These are phyloP conservation scores for Tulasnella sp. DNA, from an alignment of 768 basidiomycete genomes.

Conservation along the genomic window DNA sequence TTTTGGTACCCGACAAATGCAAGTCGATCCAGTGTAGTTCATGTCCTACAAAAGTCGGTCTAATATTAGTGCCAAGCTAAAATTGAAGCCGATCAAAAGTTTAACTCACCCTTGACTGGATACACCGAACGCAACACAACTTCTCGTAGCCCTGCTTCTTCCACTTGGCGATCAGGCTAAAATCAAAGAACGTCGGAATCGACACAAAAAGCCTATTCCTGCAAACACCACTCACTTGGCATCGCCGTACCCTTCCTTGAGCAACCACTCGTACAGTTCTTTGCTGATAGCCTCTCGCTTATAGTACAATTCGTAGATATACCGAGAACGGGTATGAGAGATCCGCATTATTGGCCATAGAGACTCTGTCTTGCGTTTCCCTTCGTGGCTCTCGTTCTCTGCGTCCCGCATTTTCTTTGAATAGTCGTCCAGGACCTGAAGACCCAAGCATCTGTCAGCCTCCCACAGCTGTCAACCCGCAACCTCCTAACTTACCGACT, in stretches of 20 bases:
- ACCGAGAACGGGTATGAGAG: conserved; percentile 92
- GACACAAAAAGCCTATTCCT: neutral
- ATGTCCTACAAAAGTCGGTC: conserved; percentile 68
- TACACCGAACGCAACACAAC: conserved; percentile 94
- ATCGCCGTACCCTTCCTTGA: conserved; percentile 97
- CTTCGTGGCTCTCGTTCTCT: conserved; percentile 98
- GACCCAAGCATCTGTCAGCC: neutral
- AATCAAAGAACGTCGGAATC: neutral
- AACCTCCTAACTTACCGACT: conserved; percentile 55
- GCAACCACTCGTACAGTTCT: conserved; percentile 93
- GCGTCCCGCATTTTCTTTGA: conserved; percentile 99
- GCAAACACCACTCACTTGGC: conserved; percentile 68
- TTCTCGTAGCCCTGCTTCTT: conserved; percentile 99
- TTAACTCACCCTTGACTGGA: conserved; percentile 77
- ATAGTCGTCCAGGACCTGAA: conserved; percentile 94
- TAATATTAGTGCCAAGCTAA: neutral
- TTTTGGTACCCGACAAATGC: conserved; percentile 97
- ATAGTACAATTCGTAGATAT: conserved; percentile 98
- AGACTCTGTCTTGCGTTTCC: conserved; percentile 91
- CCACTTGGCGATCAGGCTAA: conserved; percentile 97
- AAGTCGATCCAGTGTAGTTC: conserved; percentile 99
- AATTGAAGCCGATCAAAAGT: neutral
- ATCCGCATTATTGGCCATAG: conserved; percentile 99
- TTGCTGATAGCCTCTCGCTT: conserved; percentile 94
- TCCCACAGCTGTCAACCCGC: neutral